These are phyloP conservation scores for Tripidium arundinaceum DNA, from an alignment of 202 grass and related monocot species.

Conservation along the genomic window DNA sequence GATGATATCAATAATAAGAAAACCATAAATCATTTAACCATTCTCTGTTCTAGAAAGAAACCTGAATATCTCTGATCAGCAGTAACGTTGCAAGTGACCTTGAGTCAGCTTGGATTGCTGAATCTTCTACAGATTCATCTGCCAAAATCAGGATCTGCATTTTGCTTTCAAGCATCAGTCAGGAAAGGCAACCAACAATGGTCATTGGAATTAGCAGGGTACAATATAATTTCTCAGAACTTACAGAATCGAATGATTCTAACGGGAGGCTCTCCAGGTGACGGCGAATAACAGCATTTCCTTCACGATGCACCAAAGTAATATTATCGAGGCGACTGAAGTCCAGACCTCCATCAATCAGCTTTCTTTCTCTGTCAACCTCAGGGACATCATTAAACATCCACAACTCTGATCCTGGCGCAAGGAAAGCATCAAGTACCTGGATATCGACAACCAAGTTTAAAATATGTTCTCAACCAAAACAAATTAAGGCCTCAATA, in stretches of 20 bases:
- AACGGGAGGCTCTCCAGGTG: constrained; percentile 68
- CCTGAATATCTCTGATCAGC: constrained; percentile 76
- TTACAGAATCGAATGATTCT: constrained; percentile 78
- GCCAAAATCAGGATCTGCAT: constrained; percentile 73
- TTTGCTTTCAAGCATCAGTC: constrained; percentile 20
- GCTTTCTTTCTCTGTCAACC: constrained; percentile 56
- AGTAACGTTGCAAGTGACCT: constrained; percentile 72
- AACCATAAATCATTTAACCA: not conserved
- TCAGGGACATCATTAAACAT: constrained; percentile 80
- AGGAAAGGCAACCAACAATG: not conserved
- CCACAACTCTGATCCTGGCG: constrained; percentile 62
- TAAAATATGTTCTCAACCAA: constrained; percentile 19
- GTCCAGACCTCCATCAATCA: constrained; percentile 58
- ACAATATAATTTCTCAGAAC: constrained; percentile 22
- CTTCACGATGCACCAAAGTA: constrained; percentile 57
- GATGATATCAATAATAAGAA: not conserved
- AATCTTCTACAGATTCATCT: constrained; percentile 75
- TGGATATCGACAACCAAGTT: constrained; percentile 38
- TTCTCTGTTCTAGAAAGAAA: constrained; percentile 36
- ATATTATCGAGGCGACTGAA: constrained; percentile 68
- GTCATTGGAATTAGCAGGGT: not conserved
- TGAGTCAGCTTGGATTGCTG: constrained; percentile 73
- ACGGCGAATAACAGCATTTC: constrained; percentile 70
- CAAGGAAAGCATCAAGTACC: constrained; percentile 85
- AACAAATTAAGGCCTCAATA: not conserved